Percentiles rank a stretch among this genome's conserved stretches.
These are phyloP conservation scores for Raphanus hybrid DNA, from an alignment of 441 rosid genomes.

Conservation along the genomic window DNA sequence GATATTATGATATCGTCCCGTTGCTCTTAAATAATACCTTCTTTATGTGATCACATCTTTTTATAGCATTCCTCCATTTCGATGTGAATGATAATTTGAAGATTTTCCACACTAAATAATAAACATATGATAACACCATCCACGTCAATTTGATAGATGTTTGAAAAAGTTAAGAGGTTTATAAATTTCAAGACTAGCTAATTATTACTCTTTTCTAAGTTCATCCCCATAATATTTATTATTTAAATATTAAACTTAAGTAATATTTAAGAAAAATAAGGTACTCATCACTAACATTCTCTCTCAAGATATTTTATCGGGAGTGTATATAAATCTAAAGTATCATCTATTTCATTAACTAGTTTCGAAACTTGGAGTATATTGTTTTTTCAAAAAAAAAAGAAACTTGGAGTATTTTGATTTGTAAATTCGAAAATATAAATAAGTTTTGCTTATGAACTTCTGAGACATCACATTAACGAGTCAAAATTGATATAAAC, in stretches of 20 bases:
- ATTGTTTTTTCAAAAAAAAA: too few species aligned
- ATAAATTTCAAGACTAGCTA: neutral
- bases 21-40: neutral
- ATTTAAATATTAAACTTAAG: too few species aligned
- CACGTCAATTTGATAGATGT: neutral
- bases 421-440: too few species aligned
- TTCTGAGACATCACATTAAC: too few species aligned
- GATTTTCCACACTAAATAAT: neutral
- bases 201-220: neutral
- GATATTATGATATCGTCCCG: conserved; percentile 1
- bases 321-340: too few species aligned
- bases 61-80: conserved; percentile 1
- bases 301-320: too few species aligned
- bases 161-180: neutral
- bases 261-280: neutral
- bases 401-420: too few species aligned
- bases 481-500: too few species aligned
- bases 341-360: too few species aligned
- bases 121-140: neutral
- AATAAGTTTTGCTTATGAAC: too few species aligned
- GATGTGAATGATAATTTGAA: neutral
- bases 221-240: too few species aligned
- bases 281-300: neutral
- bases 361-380: too few species aligned
- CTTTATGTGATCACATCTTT: neutral